Evolutionary conservation across 176 grass and related monocot genomes (phyloP).

Genomic region (Cenchrus fungigraminus): DNA sequence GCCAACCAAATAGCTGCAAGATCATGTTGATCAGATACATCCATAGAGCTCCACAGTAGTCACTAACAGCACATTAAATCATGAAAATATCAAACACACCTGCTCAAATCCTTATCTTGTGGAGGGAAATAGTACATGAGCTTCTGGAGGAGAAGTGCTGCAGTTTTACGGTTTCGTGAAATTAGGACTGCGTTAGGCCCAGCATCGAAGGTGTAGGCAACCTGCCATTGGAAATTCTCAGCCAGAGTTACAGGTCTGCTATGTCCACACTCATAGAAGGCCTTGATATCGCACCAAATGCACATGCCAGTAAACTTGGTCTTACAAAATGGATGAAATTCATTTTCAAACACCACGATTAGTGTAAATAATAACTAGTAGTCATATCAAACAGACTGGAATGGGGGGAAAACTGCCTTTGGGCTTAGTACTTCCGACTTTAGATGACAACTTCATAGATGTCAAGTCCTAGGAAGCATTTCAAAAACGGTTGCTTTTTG

Average conservation of each 20-base stretch:
- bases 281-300: background rate
- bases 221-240: constrained; percentile 44
- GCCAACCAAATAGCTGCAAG: constrained; percentile 77
- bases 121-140: constrained; percentile 83
- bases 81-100: constrained; percentile 39
- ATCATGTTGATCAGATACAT: constrained; percentile 26
- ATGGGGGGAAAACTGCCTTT: background rate
- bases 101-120: constrained; percentile 67
- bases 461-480: background rate
- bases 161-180: constrained; percentile 70
- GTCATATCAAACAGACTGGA: background rate
- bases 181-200: constrained; percentile 90
- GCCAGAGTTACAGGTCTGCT: constrained; percentile 8
- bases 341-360: background rate
- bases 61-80: background rate
- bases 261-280: background rate
- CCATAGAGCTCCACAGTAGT: background rate
- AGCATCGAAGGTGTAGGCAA: constrained; percentile 93
- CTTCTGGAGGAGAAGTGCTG: constrained; percentile 70
- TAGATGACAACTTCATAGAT: background rate
- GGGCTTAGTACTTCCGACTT: background rate
- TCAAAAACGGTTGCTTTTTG: background rate
- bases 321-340: constrained; percentile 19
- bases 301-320: background rate
- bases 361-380: background rate